Percentiles rank a stretch among this genome's conserved stretches.
Conservation (phyloP, 2,329 filamentous ascomycete species). For the Neonectria ditissima region DNA sequence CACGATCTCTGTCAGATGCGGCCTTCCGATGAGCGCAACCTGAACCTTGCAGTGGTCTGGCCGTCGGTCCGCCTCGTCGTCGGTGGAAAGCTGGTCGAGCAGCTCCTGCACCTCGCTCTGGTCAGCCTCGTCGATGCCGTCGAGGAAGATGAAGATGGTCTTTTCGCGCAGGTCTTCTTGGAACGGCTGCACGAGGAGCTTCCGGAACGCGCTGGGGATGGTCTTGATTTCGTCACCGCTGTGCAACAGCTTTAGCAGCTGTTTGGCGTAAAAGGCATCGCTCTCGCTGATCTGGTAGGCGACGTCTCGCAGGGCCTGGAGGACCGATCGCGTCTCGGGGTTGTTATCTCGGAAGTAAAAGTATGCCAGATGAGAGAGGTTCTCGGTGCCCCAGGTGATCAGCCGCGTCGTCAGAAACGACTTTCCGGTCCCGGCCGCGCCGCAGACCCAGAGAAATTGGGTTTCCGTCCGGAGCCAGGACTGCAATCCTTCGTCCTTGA, state of each 20-base stretch:
- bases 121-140: slow-evolving; percentile 61
- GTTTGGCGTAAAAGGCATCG: slow-evolving; percentile 58
- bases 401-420: slow-evolving; percentile 59
- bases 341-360: slow-evolving; percentile 63
- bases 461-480: slow-evolving; percentile 54
- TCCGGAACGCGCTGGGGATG: slow-evolving; percentile 57
- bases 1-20: slow-evolving; percentile 55
- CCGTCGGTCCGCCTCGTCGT: slow-evolving; percentile 35
- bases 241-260: slow-evolving; percentile 50
- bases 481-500: slow-evolving; percentile 53
- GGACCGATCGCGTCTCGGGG: slow-evolving; percentile 58
- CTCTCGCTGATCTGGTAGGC: slow-evolving; percentile 61
- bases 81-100: slow-evolving; percentile 49
- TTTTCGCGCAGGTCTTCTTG: slow-evolving; percentile 48
- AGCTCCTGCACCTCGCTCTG: slow-evolving; percentile 53
- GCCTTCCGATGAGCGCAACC: slow-evolving; percentile 56
- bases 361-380: slow-evolving; percentile 54
- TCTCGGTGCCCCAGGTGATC: slow-evolving; percentile 54
- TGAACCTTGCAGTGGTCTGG: slow-evolving; percentile 46
- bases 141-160: slow-evolving; percentile 58
- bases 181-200: slow-evolving; percentile 55
- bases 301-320: slow-evolving; percentile 59
- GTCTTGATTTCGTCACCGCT: slow-evolving; percentile 57
- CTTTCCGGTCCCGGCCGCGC: slow-evolving; percentile 60
- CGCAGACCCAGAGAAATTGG: slow-evolving; percentile 58